These are phyloP conservation scores for Cinnamomum chago DNA, from an alignment of 164 flowering plant genomes.

Conservation along the genomic window DNA sequence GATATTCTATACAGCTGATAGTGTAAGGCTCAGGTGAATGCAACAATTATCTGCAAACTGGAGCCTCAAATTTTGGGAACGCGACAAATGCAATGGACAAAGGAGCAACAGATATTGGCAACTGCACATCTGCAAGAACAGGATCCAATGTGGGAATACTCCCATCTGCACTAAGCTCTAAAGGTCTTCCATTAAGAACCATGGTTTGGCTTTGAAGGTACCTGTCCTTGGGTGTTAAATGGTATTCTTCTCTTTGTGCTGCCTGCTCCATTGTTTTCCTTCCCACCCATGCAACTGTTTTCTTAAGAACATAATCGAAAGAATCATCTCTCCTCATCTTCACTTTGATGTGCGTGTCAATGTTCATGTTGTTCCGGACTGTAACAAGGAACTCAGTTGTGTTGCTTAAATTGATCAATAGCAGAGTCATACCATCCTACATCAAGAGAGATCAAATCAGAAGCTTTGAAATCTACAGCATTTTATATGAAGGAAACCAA, in stretches of 20 bases:
- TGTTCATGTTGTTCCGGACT: constrained; percentile 29
- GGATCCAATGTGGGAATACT: constrained; percentile 49
- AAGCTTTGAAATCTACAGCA: too few relatives aligned
- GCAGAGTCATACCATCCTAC: constrained; percentile 72
- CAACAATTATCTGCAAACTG: constrained; percentile 44
- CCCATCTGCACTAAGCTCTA: constrained; percentile 23
- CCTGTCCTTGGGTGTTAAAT: constrained; percentile 64
- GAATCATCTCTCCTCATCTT: constrained; percentile 21
- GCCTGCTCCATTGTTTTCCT: constrained; percentile 34
- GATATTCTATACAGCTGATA: too few relatives aligned
- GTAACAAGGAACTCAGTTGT: constrained; percentile 38
- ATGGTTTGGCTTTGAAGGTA: constrained; percentile 58
- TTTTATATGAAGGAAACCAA: too few relatives aligned
- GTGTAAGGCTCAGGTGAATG: too few relatives aligned
- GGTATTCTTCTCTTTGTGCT: constrained; percentile 30
- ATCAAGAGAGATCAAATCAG: constrained; percentile 3
- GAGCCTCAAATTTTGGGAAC: constrained; percentile 59
- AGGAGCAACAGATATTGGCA: constrained; percentile 45
- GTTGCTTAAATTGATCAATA: constrained; percentile 78
- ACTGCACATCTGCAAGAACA: constrained; percentile 18
- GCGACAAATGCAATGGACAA: constrained; percentile 68
- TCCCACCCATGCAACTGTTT: constrained; percentile 63
- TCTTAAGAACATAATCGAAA: constrained; percentile 36
- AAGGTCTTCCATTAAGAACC: constrained; percentile 44
- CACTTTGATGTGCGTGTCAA: not conserved